phyloP scores from a whole-genome alignment of 108 stramenopile genomes.

The Cyclotella baltica region DNA sequence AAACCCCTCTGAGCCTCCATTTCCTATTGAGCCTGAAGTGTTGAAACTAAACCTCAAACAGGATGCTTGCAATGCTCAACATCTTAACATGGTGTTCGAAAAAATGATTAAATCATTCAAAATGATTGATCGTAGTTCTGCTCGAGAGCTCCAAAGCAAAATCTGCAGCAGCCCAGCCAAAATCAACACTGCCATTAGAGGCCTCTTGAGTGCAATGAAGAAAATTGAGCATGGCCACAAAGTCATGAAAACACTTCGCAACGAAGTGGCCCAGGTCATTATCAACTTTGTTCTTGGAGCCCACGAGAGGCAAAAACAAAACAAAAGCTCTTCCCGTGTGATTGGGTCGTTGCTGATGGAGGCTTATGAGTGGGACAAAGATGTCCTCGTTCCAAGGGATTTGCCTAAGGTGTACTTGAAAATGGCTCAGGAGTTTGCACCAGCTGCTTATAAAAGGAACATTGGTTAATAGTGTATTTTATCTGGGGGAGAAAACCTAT shows the following conservation, averaged over 20 bases:
- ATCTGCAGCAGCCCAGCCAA: conserved; percentile 8
- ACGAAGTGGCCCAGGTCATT: conserved; percentile 20
- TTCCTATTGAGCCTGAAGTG: conserved; percentile 1
- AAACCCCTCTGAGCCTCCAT: conserved; percentile 9
- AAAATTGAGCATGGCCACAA: conserved; percentile 15
- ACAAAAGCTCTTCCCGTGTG: conserved; percentile 19
- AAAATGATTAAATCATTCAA: conserved; percentile 16
- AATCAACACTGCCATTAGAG: conserved; percentile 17
- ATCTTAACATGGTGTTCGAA: conserved; percentile 13
- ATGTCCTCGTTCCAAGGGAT: conserved; percentile 6
- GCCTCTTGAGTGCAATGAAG: conserved; percentile 21
- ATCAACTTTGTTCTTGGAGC: conserved; percentile 18
- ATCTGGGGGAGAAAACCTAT: neutral
- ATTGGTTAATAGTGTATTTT: neutral
- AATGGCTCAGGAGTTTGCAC: conserved; percentile 21
- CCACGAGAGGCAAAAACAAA: conserved; percentile 21
- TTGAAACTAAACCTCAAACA: conserved; percentile 2
- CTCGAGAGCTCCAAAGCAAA: neutral
- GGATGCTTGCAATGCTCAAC: conserved; percentile 10
- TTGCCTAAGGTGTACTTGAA: conserved; percentile 16
- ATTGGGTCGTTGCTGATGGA: conserved; percentile 18
- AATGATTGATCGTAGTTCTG: conserved; percentile 17
- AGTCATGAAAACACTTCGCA: conserved; percentile 15
- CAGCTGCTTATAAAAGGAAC: neutral
- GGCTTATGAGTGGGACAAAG: conserved; percentile 15